Base-by-base conservation (phyloP, 2,329 filamentous ascomycete species). In the Xylariaceae sp. region DNA sequence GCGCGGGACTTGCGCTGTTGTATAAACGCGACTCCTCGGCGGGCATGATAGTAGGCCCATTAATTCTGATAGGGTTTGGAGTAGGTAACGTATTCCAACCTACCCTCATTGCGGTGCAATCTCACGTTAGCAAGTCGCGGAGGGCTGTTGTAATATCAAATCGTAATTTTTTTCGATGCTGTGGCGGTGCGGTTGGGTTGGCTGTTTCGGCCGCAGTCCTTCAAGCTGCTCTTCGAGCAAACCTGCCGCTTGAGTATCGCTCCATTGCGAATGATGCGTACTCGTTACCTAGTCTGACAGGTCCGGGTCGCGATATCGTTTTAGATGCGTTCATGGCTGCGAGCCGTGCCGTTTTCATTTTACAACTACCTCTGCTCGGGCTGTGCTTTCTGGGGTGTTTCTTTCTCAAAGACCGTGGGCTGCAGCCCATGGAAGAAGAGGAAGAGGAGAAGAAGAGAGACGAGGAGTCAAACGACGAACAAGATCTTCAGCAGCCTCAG, bases 71-170 rank as follows among this genome's bases (percentile, higher is more conserved):
- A 31, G 77, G 81, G 2, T 62, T 75, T 2, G 81, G 82, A 10
- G 69, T 82, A 1, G 83, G 83, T 1, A 74, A 72, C 52, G 66
- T 69, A 19, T 74, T 76, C 48, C 73, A 76, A 54, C 73, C 73
- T 5, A 75, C 73, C 0, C 70, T 86, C 0, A 75, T 85, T 5
- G 83, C 82, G 1, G 64, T 81, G 13, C 81, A 84, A 62, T 79
- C 81, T 0, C 80, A 85, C 62, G 77, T 74, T 18, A 70, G 73
- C 1, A 82, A 81, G 61, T 68, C 75, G 0, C 77, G 85, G 41
- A 75, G 83, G 17, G 83, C 84, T 1, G 78, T 86, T 1, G 77
- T 84, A 17, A 86, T 84, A 34, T 81, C 80, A 2, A 78, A 79
- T 47, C 74, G 83, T 1, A 87, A 87, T 58, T 86, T 86, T 62